Conservation (phyloP, 768 basidiomycete species). For the Suillus weaverae region DNA sequence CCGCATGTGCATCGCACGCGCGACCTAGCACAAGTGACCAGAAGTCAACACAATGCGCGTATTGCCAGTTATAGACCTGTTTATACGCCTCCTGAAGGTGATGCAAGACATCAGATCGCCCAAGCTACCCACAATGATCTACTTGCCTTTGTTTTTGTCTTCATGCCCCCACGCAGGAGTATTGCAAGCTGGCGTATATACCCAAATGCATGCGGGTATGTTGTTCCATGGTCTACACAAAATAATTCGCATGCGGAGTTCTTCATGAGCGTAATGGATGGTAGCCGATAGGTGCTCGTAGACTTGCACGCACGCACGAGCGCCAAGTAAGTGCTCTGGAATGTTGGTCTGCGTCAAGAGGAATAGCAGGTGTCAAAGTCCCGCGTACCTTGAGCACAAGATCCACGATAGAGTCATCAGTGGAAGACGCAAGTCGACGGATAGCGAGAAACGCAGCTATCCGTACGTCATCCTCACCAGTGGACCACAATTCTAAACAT, state of each 20-base stretch:
- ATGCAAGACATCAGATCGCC: slow-evolving; percentile 10
- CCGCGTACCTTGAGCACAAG: slow-evolving; percentile 76
- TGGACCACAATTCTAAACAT: slow-evolving; percentile 84
- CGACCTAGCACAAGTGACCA: slow-evolving; percentile 88
- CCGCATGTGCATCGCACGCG: slow-evolving; percentile 66
- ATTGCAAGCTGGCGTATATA: slow-evolving; percentile 96
- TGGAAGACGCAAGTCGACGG: slow-evolving; percentile 71
- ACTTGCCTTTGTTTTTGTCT: slow-evolving; percentile 76
- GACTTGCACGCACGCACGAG: slow-evolving; percentile 82
- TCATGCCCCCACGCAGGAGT: slow-evolving; percentile 88
- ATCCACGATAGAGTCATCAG: slow-evolving; percentile 81
- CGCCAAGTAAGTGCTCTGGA: slow-evolving; percentile 83
- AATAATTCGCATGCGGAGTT: slow-evolving; percentile 95
- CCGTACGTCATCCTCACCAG: slow-evolving; percentile 74
- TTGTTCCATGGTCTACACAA: slow-evolving; percentile 65
- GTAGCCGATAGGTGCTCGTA: slow-evolving; percentile 84
- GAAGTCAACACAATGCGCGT: slow-evolving; percentile 92
- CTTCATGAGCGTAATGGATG: slow-evolving; percentile 95
- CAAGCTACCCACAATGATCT: not conserved
- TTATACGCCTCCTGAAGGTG: slow-evolving; percentile 76
- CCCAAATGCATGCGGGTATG: slow-evolving; percentile 94
- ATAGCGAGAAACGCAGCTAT: slow-evolving; percentile 87
- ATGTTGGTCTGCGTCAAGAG: slow-evolving; percentile 1
- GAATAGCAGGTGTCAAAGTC: not conserved
- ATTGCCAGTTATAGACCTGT: slow-evolving; percentile 99